A percentile compares a stretch with the other conserved stretches of the same genome.
These are phyloP conservation scores for Raffaelea deltoideospora DNA, from an alignment of 2,329 filamentous ascomycete species.

Conservation along the genomic window DNA sequence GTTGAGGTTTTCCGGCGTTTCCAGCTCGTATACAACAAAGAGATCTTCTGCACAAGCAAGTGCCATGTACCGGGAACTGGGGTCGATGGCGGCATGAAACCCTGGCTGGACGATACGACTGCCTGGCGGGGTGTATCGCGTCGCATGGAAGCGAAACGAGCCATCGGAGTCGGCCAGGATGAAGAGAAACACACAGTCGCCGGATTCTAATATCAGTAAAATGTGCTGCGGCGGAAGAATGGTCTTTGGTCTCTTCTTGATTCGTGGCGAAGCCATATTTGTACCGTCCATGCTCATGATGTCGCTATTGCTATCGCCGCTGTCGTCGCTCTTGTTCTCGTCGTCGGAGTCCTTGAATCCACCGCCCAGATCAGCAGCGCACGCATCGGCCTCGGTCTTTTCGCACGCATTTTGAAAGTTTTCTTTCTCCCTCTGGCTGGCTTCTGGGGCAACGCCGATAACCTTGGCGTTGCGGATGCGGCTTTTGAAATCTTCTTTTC, in stretches of 20 bases:
- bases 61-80: constrained; percentile 52
- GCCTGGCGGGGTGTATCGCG: no score
- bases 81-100: constrained; percentile 62
- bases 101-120: constrained; percentile 42
- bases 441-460: constrained; percentile 41
- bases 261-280: no score
- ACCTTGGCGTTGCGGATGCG: constrained; percentile 67
- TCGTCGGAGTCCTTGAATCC: no score
- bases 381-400: no score
- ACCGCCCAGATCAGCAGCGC: no score
- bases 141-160: no score
- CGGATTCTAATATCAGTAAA: constrained; percentile 58
- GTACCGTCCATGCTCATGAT: no score
- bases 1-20: constrained; percentile 35
- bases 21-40: constrained; percentile 58
- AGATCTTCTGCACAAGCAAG: constrained; percentile 55
- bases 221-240: constrained; percentile 67
- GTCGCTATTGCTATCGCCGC: no score
- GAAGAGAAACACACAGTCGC: constrained; percentile 65
- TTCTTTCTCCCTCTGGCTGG: not conserved
- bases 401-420: not conserved
- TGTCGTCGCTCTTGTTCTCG: no score
- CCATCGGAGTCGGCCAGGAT: constrained; percentile 31
- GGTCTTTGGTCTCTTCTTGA: constrained; percentile 18
- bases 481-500: constrained; percentile 63